Conservation (phyloP, 257 asterid species). For the Nicotiana paniculata region DNA sequence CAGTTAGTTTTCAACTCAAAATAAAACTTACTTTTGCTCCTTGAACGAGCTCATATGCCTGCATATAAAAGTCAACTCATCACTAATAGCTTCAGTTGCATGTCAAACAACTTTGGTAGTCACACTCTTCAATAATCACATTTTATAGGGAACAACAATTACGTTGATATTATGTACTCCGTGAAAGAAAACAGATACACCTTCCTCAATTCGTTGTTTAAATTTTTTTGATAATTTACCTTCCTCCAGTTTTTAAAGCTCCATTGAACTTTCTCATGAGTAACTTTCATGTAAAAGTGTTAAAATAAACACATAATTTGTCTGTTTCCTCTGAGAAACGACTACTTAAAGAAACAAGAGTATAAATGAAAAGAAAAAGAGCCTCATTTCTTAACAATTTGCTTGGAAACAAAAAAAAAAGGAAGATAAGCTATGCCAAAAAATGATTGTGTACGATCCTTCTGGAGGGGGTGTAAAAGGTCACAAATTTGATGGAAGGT, state of each 20-base stretch:
- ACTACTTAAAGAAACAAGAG: neutral
- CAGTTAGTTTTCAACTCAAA: neutral
- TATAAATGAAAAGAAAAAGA: neutral
- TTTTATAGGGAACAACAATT: neutral
- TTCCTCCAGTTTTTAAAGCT: neutral
- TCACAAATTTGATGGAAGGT: neutral
- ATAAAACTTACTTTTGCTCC: conserved; percentile 74
- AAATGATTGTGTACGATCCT: neutral
- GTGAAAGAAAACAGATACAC: neutral
- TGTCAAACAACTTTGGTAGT: neutral
- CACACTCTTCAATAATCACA: neutral
- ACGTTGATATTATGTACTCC: neutral
- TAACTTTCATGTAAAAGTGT: neutral
- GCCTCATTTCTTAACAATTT: neutral
- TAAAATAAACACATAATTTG: neutral
- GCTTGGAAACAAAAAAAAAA: neutral
- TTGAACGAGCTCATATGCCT: conserved; percentile 96
- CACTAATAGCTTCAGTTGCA: conserved; percentile 8
- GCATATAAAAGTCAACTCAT: conserved; percentile 28
- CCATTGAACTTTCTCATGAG: neutral
- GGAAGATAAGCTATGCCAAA: neutral
- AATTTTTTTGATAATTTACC: neutral
- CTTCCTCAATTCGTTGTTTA: neutral
- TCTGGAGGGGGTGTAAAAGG: neutral
- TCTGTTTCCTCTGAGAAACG: neutral